Base-by-base conservation (phyloP, 495 filamentous ascomycete species). In the Podospora didyma region DNA sequence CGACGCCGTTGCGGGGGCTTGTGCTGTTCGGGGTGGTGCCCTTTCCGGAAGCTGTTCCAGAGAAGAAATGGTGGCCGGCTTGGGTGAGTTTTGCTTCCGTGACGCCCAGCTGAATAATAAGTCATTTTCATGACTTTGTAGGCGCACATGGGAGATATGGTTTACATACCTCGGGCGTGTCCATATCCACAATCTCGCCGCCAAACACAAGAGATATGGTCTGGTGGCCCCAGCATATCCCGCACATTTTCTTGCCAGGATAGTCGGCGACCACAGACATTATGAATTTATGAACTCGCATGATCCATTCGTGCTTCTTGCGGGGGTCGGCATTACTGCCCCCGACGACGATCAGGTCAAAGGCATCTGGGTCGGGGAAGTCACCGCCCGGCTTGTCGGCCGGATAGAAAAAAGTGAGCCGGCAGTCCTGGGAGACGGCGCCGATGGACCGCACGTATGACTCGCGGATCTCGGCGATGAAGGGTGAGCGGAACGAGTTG, bases 211-310 rank as follows among this genome's bases (percentile, higher is more conserved):
- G 42, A 6, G 60, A 61, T 26, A 78, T 72, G 26, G 73, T 75
- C 64, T 80, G 75, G 61, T 79, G 75, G 24, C 76, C 77, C 75
- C 75, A 79, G 65, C 74, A 77, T 17, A 79, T 71, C 0, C 75
- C 73, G 11, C 72, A 53, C 34, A 80, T 49, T 59, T 80, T 80
- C 60, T 72, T 70, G 34, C 64, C 46, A 21, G 75, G 74, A 53
- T 63, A 63, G 24, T 69, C 48, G 7, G 35, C 50, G n/a, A 73
- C 71, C 7, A 73, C 59, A 24, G 65, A 66, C 17, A 69, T 68
- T 21, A 80, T 59, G 50, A 75, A 79, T 2, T 61, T 44, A 48
- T 77, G 75, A 10, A 78, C 68, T 34, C 73, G 66, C 20, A 75
- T 59, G 34, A 79, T 73, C 76, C 77, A 79, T 11, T 56, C 56